Evolutionary conservation across 768 basidiomycete genomes (phyloP), one percentile per base, ranked within the genome.

Genomic region (Galerina sulciceps): DNA sequence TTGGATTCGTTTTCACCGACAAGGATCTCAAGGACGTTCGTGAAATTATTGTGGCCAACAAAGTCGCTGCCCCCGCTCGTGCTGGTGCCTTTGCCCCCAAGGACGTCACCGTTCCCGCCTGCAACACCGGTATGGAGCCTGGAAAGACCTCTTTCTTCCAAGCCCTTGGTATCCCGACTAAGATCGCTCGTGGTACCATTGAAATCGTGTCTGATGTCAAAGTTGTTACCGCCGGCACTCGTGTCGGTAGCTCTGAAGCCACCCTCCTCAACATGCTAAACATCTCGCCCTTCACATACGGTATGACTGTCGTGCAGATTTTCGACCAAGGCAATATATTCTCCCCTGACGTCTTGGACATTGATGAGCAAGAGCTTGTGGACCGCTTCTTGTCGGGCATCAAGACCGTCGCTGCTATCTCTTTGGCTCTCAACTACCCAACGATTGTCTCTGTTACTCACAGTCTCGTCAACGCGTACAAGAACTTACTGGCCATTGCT

Each of bases 131-230:
- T 78, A 99, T 99, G 97, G 97, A 99, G 77, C 97, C 97, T 69
- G 97, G 96, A 72, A 99, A 99, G 86, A 99, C 97, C 61, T 97
- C 97, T 69, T 99, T 99, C 94, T 99, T 99, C 94, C 97, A 99
- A 85, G 97, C 97, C 57, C 90, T 99, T 72, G 90, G 91, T 82
- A 96, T 99, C 78, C 96, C 97, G 46, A 99, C 97, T 76, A 99
- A 99, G 87, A 99, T 99, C 66, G 96, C 97, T 51, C 91, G 97
- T 88, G 97, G 97, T 84, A 99, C 97, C 55, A 99, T 99, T 69
- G 97, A 99, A 93, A 99, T 99, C 74, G 93, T 97, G 60, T 85
- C 89, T 64, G 96, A 99, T 72, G 90, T 99, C 72, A 89, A 96
- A 80, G 96, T 99, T 81, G 93, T 99, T 71, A 79, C 79, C 45